A percentile compares a stretch with the other conserved stretches of the same genome.
Conservation (phyloP, 75 land plant genomes). For the Pinus albicaulis region DNA sequence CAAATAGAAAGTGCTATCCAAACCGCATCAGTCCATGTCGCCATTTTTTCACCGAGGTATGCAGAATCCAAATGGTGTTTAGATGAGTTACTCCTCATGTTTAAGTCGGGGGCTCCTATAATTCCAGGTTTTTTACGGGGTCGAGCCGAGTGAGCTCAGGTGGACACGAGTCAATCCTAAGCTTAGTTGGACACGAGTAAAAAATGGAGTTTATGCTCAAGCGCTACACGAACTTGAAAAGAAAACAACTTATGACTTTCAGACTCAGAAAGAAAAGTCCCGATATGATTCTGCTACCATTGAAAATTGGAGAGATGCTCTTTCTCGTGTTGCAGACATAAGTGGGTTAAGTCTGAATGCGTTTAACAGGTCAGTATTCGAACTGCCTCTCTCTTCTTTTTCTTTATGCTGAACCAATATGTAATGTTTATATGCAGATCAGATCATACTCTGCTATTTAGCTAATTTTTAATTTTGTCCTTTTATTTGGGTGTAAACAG, state of each 20-base stretch:
- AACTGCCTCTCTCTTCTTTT: neutral
- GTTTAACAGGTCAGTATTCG: neutral
- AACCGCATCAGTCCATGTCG: neutral
- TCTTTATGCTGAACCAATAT: neutral
- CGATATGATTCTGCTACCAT: neutral
- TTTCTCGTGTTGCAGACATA: neutral
- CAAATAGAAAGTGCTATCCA: neutral
- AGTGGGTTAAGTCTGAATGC: neutral
- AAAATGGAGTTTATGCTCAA: neutral
- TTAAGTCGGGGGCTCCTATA: too few species aligned
- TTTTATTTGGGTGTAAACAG: too few species aligned
- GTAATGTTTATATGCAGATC: neutral
- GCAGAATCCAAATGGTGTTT: neutral
- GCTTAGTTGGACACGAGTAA: neutral
- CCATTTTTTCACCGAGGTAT: neutral
- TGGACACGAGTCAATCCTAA: too few species aligned
- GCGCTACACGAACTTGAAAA: neutral
- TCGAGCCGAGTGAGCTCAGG: neutral
- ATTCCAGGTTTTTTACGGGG: neutral
- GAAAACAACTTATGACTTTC: too few species aligned
- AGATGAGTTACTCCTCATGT: neutral
- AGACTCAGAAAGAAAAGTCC: too few species aligned
- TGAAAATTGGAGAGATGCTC: neutral
- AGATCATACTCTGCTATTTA: too few species aligned
- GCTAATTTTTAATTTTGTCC: too few species aligned